Percentiles rank a stretch among this genome's conserved stretches.
Evolutionary conservation across 2,329 filamentous ascomycete species (phyloP).

Genomic region (Xylaria sp.): DNA sequence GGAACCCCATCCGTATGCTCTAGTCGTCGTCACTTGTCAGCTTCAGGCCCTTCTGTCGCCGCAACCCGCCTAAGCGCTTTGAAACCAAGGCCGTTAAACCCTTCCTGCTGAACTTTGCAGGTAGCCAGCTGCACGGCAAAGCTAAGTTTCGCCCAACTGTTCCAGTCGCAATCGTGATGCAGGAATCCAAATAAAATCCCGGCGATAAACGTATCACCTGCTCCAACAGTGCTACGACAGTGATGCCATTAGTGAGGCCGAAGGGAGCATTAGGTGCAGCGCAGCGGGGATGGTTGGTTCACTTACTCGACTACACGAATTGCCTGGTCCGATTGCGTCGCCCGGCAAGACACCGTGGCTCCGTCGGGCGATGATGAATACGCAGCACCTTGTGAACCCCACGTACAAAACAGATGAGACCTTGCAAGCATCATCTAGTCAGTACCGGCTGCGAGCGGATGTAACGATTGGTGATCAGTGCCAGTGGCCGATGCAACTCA

Average conservation of each 20-base stretch:
- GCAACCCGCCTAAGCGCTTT: constrained; percentile 43
- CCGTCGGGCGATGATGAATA: constrained; percentile 53
- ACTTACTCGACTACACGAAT: constrained; percentile 70
- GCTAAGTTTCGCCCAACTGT: constrained; percentile 58
- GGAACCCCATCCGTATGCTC: constrained; percentile 17
- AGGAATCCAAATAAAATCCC: constrained; percentile 73
- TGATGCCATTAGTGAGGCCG: constrained; percentile 35
- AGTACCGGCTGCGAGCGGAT: constrained; percentile 42
- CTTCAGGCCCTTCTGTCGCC: constrained; percentile 37
- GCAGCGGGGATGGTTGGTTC: constrained; percentile 18
- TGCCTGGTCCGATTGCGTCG: constrained; percentile 53
- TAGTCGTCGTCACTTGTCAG: constrained; percentile 25
- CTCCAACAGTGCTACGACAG: constrained; percentile 71
- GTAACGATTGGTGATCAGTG: constrained; percentile 39
- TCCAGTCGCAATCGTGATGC: constrained; percentile 62
- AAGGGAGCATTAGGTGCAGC: constrained; percentile 20
- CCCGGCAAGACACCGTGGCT: constrained; percentile 56
- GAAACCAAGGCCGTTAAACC: constrained; percentile 66
- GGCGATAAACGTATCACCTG: constrained; percentile 80
- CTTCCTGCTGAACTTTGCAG: constrained; percentile 73
- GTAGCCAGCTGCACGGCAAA: constrained; percentile 76
- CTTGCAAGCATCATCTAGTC: constrained; percentile 50
- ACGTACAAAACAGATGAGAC: constrained; percentile 57
- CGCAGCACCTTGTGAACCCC: constrained; percentile 59
- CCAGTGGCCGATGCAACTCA: constrained; percentile 46